These are phyloP conservation scores for Alternaria sp. DNA, from an alignment of 2,329 filamentous ascomycete genomes.

Conservation along the genomic window DNA sequence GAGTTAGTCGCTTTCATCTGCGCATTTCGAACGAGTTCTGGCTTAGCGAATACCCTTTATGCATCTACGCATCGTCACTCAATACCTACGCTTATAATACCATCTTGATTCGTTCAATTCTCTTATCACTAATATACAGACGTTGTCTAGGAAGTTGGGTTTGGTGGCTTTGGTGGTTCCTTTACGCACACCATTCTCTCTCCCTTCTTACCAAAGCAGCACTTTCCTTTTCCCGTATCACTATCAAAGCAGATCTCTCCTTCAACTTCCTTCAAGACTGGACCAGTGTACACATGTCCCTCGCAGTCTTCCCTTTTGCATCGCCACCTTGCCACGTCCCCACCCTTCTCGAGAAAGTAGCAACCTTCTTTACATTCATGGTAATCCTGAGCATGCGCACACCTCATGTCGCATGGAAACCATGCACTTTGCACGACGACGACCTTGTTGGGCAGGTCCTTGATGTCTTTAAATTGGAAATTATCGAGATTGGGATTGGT, in stretches of 20 bases:
- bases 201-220: conserved; percentile 40
- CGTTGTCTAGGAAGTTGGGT: too few relatives aligned
- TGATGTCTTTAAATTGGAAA: conserved; percentile 22
- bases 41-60: background rate
- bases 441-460: conserved; percentile 19
- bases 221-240: conserved; percentile 1
- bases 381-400: conserved; percentile 32
- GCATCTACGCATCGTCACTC: background rate
- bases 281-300: conserved; percentile 34
- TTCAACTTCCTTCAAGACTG: conserved; percentile 16
- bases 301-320: conserved; percentile 31
- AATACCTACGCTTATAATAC: background rate
- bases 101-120: background rate
- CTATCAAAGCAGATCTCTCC: conserved; percentile 31
- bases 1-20: background rate
- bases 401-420: conserved; percentile 29
- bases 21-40: background rate
- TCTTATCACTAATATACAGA: too few relatives aligned
- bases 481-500: conserved; percentile 20
- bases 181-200: conserved; percentile 36
- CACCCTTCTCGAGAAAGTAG: conserved; percentile 39
- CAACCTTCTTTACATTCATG: conserved; percentile 28
- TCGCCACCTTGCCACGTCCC: conserved; percentile 13
- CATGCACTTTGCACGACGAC: conserved; percentile 14
- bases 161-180: too few relatives aligned